A percentile compares a stretch with the other conserved stretches of the same genome.
phyloP scores from a whole-genome alignment of 2,329 filamentous ascomycete species.

The Nemania bipapillata region DNA sequence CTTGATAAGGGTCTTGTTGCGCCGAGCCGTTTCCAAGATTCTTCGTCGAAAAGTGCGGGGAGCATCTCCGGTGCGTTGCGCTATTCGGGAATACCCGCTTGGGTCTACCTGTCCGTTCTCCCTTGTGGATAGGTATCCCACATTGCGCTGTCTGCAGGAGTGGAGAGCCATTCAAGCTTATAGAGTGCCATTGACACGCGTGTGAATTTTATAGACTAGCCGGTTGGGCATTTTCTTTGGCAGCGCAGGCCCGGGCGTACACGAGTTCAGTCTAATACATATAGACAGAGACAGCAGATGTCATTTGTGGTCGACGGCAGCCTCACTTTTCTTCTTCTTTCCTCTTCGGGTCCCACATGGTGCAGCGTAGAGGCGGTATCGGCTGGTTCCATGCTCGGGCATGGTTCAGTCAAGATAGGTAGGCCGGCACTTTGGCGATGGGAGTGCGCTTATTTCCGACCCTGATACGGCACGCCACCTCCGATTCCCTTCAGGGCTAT shows the following conservation, averaged over 20 bases:
- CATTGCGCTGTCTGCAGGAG: background rate
- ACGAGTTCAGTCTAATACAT: constrained; percentile 17
- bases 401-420: background rate
- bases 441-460: constrained; percentile 24
- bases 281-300: constrained; percentile 4
- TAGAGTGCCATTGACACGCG: constrained; percentile 12
- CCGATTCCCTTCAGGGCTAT: constrained; percentile 23
- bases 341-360: constrained; percentile 9
- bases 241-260: background rate
- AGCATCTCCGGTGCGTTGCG: constrained; percentile 11
- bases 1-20: constrained; percentile 17
- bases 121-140: constrained; percentile 11
- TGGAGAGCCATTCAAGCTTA: background rate
- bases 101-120: background rate
- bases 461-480: constrained; percentile 24
- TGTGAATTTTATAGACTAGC: constrained; percentile 8
- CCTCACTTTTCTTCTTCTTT: constrained; percentile 15
- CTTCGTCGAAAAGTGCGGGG: constrained; percentile 16
- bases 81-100: constrained; percentile 29
- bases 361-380: constrained; percentile 9
- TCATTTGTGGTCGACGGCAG: constrained; percentile 15
- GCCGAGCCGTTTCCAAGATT: constrained; percentile 6
- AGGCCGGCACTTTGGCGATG: constrained; percentile 8
- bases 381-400: constrained; percentile 18
- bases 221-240: background rate